phyloP scores from a whole-genome alignment of 139 green algal species.

The Eudorina sp. region DNA sequence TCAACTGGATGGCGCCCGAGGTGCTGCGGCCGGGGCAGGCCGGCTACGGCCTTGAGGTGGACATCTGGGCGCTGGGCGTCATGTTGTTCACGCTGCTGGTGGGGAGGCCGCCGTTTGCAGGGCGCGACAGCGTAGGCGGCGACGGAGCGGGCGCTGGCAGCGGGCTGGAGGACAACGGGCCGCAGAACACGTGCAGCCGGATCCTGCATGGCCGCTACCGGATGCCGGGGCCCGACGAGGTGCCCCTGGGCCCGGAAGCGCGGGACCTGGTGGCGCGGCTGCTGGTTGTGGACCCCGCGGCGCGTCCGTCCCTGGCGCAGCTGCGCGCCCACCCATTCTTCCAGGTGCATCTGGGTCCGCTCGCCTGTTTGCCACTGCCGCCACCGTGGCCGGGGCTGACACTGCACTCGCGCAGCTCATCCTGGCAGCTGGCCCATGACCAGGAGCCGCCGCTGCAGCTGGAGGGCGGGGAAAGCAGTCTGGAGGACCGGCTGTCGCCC shows the following conservation, averaged over 20 bases:
- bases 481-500: no score
- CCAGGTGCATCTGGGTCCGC: background rate
- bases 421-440: no score
- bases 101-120: conserved; percentile 19
- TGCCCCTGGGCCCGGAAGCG: background rate
- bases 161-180: background rate
- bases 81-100: conserved; percentile 42
- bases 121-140: background rate
- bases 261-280: conserved; percentile 1
- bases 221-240: background rate
- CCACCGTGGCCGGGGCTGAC: no score
- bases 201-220: conserved; percentile 10
- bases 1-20: conserved; percentile 48
- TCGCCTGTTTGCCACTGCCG: no score
- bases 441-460: no score
- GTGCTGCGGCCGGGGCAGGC: background rate
- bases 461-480: no score
- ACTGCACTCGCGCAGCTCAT: no score
- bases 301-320: background rate
- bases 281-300: conserved; percentile 21
- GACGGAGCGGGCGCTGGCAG: background rate
- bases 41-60: conserved; percentile 28
- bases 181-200: background rate
- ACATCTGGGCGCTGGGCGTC: conserved; percentile 41
- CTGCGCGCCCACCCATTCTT: conserved; percentile 1